Conservation (phyloP, 495 filamentous ascomycete genomes). For the Aspergillus olivimuriae region DNA sequence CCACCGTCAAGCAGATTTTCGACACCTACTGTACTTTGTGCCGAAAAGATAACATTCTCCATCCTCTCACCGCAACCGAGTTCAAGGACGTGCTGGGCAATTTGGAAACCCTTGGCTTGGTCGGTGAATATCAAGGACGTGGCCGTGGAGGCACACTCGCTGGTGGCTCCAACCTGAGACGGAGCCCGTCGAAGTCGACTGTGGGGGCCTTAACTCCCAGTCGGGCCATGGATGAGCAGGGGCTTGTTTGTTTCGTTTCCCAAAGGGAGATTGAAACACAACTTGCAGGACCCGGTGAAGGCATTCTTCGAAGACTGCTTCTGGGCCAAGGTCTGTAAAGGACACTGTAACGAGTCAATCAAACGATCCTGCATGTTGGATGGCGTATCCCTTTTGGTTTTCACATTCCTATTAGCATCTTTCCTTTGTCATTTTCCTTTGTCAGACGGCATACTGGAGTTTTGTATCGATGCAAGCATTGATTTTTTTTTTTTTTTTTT, state of each 20-base stretch:
- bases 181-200: slow-evolving; percentile 53
- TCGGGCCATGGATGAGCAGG: slow-evolving; percentile 56
- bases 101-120: slow-evolving; percentile 75
- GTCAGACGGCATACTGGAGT: too few species aligned
- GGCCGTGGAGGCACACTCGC: slow-evolving; percentile 56
- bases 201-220: slow-evolving; percentile 39
- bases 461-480: too few species aligned
- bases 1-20: slow-evolving; percentile 72
- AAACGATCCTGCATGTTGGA: not conserved
- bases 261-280: slow-evolving; percentile 69
- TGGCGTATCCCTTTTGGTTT: too few species aligned
- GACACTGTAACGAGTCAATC: not conserved
- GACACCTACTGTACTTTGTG: slow-evolving; percentile 75
- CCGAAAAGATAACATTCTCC: slow-evolving; percentile 73
- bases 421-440: too few species aligned
- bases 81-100: slow-evolving; percentile 91
- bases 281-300: slow-evolving; percentile 60
- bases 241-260: slow-evolving; percentile 68
- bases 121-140: slow-evolving; percentile 67
- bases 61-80: slow-evolving; percentile 80
- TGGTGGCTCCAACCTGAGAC: slow-evolving; percentile 37
- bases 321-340: slow-evolving; percentile 33
- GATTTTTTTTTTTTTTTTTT: not conserved
- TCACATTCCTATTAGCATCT: too few species aligned
- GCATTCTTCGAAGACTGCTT: slow-evolving; percentile 42